phyloP scores from a whole-genome alignment of 805 yeast genomes.

The Wickerhamiella sorbophila region DNA sequence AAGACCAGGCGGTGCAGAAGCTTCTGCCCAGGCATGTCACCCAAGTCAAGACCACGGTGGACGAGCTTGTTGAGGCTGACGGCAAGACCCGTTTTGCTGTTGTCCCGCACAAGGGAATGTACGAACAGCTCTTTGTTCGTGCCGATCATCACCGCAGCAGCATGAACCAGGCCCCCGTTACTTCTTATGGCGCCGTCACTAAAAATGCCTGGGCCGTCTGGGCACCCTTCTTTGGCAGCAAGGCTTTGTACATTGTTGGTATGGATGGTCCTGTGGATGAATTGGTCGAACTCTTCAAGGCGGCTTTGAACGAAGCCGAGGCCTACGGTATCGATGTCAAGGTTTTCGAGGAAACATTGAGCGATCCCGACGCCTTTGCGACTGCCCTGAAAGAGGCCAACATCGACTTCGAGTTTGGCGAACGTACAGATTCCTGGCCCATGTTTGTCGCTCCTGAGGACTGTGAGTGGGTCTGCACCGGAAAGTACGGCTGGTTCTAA shows the following conservation, averaged over 20 bases:
- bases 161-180: conserved; percentile 2
- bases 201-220: conserved; percentile 10
- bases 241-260: conserved; percentile 6
- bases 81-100: neutral
- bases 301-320: conserved; percentile 8
- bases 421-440: conserved; percentile 7
- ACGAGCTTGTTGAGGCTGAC: neutral
- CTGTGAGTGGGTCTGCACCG: conserved; percentile 8
- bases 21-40: neutral
- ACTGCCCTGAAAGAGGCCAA: conserved; percentile 6
- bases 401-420: neutral
- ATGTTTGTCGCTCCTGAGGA: conserved; percentile 5
- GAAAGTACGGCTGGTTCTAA: conserved; percentile 11
- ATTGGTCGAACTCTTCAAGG: conserved; percentile 7
- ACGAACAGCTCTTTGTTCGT: neutral
- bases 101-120: neutral
- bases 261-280: conserved; percentile 11
- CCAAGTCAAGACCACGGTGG: neutral
- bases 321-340: conserved; percentile 7
- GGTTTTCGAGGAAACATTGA: conserved; percentile 8
- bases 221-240: conserved; percentile 8
- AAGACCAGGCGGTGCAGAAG: neutral
- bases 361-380: conserved; percentile 3
- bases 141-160: neutral
- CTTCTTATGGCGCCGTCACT: conserved; percentile 9